Conservation (phyloP, 306 rosid genomes). For the Morella rubra region DNA sequence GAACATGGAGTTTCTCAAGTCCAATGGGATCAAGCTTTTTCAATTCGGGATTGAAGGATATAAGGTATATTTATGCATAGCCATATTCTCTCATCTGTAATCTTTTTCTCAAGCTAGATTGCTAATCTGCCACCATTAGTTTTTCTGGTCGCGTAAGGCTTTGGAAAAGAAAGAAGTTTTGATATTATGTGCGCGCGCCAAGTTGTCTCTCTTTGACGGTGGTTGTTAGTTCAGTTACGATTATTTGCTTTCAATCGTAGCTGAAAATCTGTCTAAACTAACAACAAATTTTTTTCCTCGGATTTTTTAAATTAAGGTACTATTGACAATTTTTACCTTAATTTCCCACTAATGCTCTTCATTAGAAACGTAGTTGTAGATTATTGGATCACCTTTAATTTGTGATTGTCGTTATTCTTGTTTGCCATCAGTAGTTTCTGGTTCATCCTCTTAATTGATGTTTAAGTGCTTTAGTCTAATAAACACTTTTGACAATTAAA, state of each 20-base stretch:
- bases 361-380: slow-evolving; percentile 17
- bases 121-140: not conserved
- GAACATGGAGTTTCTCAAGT: slow-evolving; percentile 82
- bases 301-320: too few species aligned
- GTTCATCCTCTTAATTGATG: slow-evolving; percentile 19
- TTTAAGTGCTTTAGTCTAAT: not conserved
- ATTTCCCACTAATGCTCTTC: not conserved
- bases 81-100: too few species aligned
- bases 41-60: slow-evolving; percentile 95
- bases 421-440: slow-evolving; percentile 1
- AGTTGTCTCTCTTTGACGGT: slow-evolving; percentile 25
- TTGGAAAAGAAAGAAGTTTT: not conserved
- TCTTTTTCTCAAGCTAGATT: not conserved
- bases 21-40: slow-evolving; percentile 76
- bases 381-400: slow-evolving; percentile 26
- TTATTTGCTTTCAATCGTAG: slow-evolving; percentile 10
- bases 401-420: slow-evolving; percentile 13
- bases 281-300: not conserved
- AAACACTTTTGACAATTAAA: too few species aligned
- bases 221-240: slow-evolving; percentile 4
- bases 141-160: not conserved
- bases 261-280: slow-evolving; percentile 11
- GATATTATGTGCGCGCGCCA: not conserved
- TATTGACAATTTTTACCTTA: not conserved
- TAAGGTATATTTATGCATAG: slow-evolving; percentile 49